A percentile compares a stretch with the other conserved stretches of the same genome.
These are phyloP conservation scores for Podaxis pistillaris DNA, from an alignment of 768 basidiomycete species.

Conservation along the genomic window DNA sequence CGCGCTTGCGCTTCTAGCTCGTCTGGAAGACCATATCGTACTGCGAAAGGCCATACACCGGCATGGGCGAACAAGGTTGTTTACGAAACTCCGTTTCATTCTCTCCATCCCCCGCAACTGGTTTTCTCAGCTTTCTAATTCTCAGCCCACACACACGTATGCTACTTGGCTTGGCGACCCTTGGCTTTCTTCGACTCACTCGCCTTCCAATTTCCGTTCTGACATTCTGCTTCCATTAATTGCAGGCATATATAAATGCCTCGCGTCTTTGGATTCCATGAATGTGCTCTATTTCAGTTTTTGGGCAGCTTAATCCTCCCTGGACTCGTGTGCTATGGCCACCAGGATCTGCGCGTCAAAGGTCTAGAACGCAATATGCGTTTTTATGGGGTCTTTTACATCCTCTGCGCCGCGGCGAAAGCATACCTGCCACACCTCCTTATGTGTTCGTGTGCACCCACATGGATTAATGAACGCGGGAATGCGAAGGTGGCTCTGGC, in stretches of 20 bases:
- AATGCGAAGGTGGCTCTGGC: background rate
- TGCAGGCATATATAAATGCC: background rate
- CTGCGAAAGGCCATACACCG: slow-evolving; percentile 88
- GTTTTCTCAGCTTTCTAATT: background rate
- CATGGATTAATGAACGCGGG: background rate
- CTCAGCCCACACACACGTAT: background rate
- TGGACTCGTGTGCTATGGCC: background rate
- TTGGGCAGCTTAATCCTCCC: background rate
- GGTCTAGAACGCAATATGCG: background rate
- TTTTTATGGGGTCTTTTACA: background rate
- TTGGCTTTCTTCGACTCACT: background rate
- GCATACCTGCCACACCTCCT: background rate
- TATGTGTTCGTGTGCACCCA: background rate
- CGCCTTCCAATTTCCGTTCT: background rate
- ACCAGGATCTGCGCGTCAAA: background rate
- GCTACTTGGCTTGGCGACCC: background rate
- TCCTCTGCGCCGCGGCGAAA: background rate
- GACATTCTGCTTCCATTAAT: background rate
- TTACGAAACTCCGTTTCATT: slow-evolving; percentile 18
- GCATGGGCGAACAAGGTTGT: slow-evolving; percentile 78
- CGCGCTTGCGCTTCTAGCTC: slow-evolving; percentile 47
- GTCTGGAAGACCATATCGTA: slow-evolving; percentile 81
- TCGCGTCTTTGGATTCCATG: background rate
- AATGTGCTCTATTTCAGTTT: background rate
- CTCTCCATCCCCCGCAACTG: slow-evolving; percentile 12